Base-by-base conservation (phyloP, 2,329 filamentous ascomycete species). In the Geoglossum cookeanum region DNA sequence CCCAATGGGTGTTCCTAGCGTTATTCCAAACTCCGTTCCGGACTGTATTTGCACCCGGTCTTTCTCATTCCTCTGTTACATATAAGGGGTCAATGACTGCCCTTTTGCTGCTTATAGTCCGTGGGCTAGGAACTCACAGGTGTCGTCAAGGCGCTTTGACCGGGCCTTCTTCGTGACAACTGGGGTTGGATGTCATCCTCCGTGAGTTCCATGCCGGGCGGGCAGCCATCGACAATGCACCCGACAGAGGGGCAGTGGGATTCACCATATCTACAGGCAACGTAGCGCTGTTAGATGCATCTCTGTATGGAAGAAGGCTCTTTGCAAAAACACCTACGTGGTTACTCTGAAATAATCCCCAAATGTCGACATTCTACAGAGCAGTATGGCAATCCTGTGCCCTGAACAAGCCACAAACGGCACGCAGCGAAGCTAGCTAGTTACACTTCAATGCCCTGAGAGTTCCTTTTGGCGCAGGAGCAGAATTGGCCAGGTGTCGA, bases 231-330 rank as follows among this genome's bases (percentile, higher is more conserved):
- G 71, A 97, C 84, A 66, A 97, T 96, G 74, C 87, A 94, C 67
- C 89, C 90, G 65, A 97, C 89, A 35, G 85, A 91, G 66, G 83
- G 84, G 75, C 91, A 94, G 74, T 96, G 91, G 58, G 87, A 94
- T 71, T 90, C 85, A 68, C 85, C 85, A 74, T 87, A 87, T 67
- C 80, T 81, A 42, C 60, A 56, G 60, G 56, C 47, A 58, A 55
- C 42, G 39, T 57, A 44, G 39, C 35, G 48, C 58, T 30, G 55
- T 48, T 32, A 47, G 4, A 32, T 17, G 35, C 22, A 17, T 27
- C 27, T 45, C 53, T 22, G 30, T 39, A n/a, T 4, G 32, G 9
- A 52, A 53, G 54, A 55, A 47, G 22, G 33, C 42, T n/a, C 37
- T 39, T 9, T 56, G 39, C 33, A 53, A 51, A 33, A 48, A 57